Base-by-base conservation (phyloP, 2,329 filamentous ascomycete species). In the Botrytis hyacinthi region DNA sequence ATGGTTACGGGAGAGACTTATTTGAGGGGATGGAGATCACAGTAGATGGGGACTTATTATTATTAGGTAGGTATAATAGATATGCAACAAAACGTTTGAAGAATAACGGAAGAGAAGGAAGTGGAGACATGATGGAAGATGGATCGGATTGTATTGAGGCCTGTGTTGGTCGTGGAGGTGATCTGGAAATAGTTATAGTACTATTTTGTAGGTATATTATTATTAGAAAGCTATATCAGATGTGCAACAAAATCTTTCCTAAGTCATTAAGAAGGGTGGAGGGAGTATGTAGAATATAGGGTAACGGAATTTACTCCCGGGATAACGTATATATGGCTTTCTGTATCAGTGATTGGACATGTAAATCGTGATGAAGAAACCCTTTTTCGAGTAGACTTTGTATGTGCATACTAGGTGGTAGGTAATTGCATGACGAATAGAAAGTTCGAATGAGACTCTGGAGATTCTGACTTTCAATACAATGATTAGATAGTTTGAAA, bases 191-290 rank as follows among this genome's bases (percentile, higher is more conserved):
- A 26, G 32, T 8, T 9, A 14, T 65, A 32, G 18, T 32, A 26
- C 16, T 9, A 35, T 51, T n/a, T 9, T 4, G 14, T 35, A 4
- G 14, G 29, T 51, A 51, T 67, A 67, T 67, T 51, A 67, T 51
- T 63, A 63, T 54, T 54, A 54, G 37, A 63, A 32, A 8, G 61
- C 40, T 67, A 67, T 54, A 67, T 67, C 16, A 67, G 65, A 67
- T n/a, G 26, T 67, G 65, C 65, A 67, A 54, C 65, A 67, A 54
- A 20, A 32, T 16, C 32, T 12, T 10, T 7, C 29, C 9, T 4
- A 0, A 9, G 1, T 54, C 65, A 9, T 16, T 14, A 9, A 51
- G 35, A 22, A 14, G 8, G 5, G 29, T 54, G 18, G 9, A 54
- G 32, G 7, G 37, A n/a, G 26, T 2, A 35, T 29, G 26, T 14